Base-by-base conservation (phyloP, 768 basidiomycete genomes). In the Hypholoma fasciculare region DNA sequence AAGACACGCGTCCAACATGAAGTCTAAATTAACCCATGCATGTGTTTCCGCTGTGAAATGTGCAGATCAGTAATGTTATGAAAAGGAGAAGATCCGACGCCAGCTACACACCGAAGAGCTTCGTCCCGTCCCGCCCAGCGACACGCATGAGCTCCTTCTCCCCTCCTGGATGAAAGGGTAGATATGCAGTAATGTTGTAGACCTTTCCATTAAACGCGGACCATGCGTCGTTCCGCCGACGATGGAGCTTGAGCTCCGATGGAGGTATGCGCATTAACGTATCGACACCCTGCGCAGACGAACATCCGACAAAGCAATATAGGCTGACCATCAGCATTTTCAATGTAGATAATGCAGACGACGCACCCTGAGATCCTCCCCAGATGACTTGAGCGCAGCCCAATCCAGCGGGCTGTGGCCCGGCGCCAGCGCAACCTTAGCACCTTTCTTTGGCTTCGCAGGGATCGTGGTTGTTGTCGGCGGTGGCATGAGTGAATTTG, bases 11-110 rank as follows among this genome's bases (percentile, higher is more conserved):
- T 98, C 96, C 19, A 99, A 78, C 93, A 98, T 97, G 65, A 89
- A 89, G 51, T 99, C 96, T n/a, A 82, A 85, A 64, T 94, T 98
- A 34, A 99, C 95, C 96, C 96, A 99, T 3, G 89, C 92, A 71
- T 99, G 96, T 0, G 96, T 98, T 20, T 83, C 73, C 47, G 90
- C 96, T 98, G 62, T 4, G 23, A 36, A 57, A 39, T 52, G 53
- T 46, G 9, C 30, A 34, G 30, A 39, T 54, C 58, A 37, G 44
- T 13, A 30, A 44, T 27, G 59, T 46, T 38, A 14, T 4, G 2
- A 30, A 36, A 13, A 37, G 20, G 11, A 17, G 12, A 19, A 43
- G 17, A 26, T 39, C 11, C 42, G 5, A 42, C 19, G 51, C 9
- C 14, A 26, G 19, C 26, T 34, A 72, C 90, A 65, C 70, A 96